Evolutionary conservation across 768 basidiomycete genomes (phyloP).

Genomic region (Lentinula edodes): DNA sequence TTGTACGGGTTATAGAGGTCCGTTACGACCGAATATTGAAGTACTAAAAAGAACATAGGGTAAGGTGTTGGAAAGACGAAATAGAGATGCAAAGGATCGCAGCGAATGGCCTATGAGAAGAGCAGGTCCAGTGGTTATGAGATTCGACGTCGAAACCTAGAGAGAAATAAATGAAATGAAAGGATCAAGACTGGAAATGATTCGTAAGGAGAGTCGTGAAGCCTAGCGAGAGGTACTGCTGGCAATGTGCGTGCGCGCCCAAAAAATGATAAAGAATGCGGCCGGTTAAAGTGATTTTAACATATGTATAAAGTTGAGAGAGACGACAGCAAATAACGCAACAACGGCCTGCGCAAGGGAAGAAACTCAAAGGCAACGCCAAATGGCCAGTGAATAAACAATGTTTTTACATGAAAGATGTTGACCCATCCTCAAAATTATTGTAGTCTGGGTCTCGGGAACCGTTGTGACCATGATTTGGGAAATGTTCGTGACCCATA

Average conservation of each 20-base stretch:
- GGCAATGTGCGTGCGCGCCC: not conserved
- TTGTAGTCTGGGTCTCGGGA: not conserved
- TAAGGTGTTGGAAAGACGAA: not conserved
- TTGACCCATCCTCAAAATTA: not conserved
- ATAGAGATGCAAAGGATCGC: not conserved
- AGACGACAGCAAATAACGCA: not conserved
- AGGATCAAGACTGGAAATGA: not conserved
- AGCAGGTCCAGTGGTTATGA: not conserved
- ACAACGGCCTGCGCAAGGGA: conserved; percentile 4
- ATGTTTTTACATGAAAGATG: not conserved
- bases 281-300: no score
- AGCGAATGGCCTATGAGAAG: not conserved
- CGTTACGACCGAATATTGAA: no score
- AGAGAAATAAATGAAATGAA: not conserved
- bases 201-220: conserved; percentile 6
- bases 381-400: not conserved
- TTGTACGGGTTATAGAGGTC: not conserved
- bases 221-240: not conserved
- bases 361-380: not conserved
- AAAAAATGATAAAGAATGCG: not conserved
- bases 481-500: not conserved
- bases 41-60: not conserved
- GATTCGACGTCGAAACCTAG: not conserved
- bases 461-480: not conserved
- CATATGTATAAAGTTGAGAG: no score